A percentile compares a stretch with the other conserved stretches of the same genome.
phyloP scores from a whole-genome alignment of 192 early-diverging fungal genomes.

The Backusella macrospora region DNA sequence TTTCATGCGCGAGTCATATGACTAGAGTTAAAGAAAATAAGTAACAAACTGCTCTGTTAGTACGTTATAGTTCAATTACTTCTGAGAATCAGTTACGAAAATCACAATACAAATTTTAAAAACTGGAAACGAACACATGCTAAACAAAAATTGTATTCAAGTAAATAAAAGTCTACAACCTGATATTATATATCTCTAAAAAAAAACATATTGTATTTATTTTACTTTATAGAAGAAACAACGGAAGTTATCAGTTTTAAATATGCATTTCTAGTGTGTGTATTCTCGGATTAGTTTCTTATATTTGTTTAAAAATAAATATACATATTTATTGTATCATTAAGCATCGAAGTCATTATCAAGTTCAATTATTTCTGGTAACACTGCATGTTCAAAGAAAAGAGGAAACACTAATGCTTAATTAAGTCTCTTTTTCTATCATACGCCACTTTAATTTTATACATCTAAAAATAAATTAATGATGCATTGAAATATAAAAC shows the following conservation, averaged over 20 bases:
- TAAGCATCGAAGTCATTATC: background rate
- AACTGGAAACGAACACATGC: too few species aligned
- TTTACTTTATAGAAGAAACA: background rate
- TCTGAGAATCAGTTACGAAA: too few species aligned
- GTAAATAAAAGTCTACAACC: too few species aligned
- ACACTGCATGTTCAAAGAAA: slow-evolving; percentile 5
- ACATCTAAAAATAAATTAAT: slow-evolving; percentile 2
- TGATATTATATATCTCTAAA: background rate
- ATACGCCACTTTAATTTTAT: background rate
- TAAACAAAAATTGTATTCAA: too few species aligned
- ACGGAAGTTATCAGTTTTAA: background rate
- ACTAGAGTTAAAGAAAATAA: too few species aligned
- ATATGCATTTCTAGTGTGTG: background rate
- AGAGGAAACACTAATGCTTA: background rate
- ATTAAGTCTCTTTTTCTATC: background rate
- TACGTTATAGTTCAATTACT: too few species aligned
- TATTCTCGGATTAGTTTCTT: background rate
- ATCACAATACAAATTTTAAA: too few species aligned
- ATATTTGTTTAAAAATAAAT: background rate
- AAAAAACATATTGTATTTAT: background rate
- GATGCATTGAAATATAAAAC: background rate
- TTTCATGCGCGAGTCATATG: too few species aligned
- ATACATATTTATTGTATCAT: background rate
- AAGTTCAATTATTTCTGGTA: background rate
- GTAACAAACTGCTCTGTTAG: too few species aligned